Evolutionary conservation across 2,329 filamentous ascomycete species (phyloP).

Genomic region (Fusarium chaquense): DNA sequence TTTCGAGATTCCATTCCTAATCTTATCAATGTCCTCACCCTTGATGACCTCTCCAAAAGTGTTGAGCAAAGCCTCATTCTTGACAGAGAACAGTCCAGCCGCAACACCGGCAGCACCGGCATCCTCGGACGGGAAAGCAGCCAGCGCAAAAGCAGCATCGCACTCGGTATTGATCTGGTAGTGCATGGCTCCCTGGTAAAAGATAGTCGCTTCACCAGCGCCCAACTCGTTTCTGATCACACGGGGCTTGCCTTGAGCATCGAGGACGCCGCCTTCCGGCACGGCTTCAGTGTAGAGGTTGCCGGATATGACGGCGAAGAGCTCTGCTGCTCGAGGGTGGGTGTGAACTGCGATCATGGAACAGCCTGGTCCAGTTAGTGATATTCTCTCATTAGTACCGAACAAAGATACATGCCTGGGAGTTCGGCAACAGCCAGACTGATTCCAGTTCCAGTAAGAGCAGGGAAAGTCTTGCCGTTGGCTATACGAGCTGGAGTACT

Average conservation of each 20-base stretch:
- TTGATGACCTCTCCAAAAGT: conserved; percentile 60
- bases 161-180: conserved; percentile 68
- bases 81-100: conserved; percentile 62
- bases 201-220: conserved; percentile 62
- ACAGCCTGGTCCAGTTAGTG: conserved; percentile 53
- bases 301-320: conserved; percentile 64
- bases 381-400: fast-evolving
- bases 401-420: conserved; percentile 45
- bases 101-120: conserved; percentile 62
- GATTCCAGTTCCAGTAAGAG: conserved; percentile 63
- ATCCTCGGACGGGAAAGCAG: conserved; percentile 64
- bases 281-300: conserved; percentile 63
- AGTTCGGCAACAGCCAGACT: conserved; percentile 65
- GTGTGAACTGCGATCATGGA: conserved; percentile 68
- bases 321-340: conserved; percentile 65
- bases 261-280: conserved; percentile 61
- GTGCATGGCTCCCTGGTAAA: conserved; percentile 67
- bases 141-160: conserved; percentile 61
- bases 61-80: conserved; percentile 59
- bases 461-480: conserved; percentile 68
- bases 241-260: conserved; percentile 52
- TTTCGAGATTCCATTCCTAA: conserved; percentile 56
- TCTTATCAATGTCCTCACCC: conserved; percentile 60
- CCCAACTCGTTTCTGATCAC: conserved; percentile 57
- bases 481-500: conserved; percentile 56